Percentiles rank a stretch among this genome's conserved stretches.
These are phyloP conservation scores for Geranomyces variabilis DNA, from an alignment of 192 early-diverging fungal species.

Conservation along the genomic window DNA sequence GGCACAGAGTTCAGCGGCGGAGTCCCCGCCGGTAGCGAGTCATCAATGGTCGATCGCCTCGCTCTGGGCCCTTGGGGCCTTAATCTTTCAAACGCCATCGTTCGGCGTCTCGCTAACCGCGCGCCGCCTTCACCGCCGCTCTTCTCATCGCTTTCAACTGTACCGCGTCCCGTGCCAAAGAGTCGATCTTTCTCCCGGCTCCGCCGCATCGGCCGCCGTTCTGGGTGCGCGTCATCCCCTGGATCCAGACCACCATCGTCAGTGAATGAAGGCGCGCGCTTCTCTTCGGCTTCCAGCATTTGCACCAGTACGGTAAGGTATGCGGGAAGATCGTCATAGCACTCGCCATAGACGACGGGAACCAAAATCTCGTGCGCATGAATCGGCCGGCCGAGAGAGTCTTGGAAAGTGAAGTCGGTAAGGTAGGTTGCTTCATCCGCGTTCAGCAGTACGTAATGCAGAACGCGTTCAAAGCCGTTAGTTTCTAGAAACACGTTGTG, in stretches of 20 bases:
- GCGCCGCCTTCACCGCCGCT: conserved; percentile 1
- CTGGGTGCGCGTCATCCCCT: background rate
- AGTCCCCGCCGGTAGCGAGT: no score
- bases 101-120: background rate
- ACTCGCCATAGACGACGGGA: conserved; percentile 29
- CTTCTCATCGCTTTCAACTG: conserved; percentile 16
- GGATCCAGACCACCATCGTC: background rate
- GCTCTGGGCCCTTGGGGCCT: no score
- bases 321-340: conserved; percentile 18
- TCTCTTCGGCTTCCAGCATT: conserved; percentile 28
- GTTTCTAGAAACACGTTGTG: conserved; percentile 31
- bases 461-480: conserved; percentile 30
- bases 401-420: conserved; percentile 31
- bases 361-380: conserved; percentile 36
- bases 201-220: background rate
- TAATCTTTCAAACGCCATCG: no score
- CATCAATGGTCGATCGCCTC: no score
- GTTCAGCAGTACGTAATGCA: conserved; percentile 34
- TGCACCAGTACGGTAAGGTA: conserved; percentile 10
- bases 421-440: conserved; percentile 18
- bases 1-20: no score
- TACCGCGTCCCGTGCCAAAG: conserved; percentile 16
- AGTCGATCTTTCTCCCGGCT: conserved; percentile 7
- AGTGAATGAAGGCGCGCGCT: background rate
- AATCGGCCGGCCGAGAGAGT: conserved; percentile 27